Base-by-base conservation (phyloP, 768 basidiomycete genomes). In the Kwoniella dendrophila region DNA sequence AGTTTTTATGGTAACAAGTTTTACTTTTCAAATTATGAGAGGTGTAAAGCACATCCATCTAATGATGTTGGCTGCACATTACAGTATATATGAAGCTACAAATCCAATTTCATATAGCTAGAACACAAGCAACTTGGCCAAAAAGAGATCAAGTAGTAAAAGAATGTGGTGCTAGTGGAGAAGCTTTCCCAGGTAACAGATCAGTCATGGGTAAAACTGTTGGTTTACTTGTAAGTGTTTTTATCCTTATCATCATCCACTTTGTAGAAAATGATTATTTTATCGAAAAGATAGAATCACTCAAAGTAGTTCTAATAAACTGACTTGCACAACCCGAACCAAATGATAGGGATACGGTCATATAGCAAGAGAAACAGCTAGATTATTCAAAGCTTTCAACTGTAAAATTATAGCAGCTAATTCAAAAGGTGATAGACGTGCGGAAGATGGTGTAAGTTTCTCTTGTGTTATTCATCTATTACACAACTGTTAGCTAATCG, bases 351-450 rank as follows among this genome's bases (percentile, higher is more conserved):
- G 76, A 7, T 74, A 73, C 51, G 72, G 74, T 6, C 71, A 73
- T 48, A 69, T 74, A 34, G 74, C 62, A 10, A 54, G 74, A 1
- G 76, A 76, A 56, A 73, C 74, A 2, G 74, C 73, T 12, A 53
- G 76, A 12, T 27, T 78, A 34, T 47, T 74, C 44, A 53, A 73
- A 56, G 62, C 67, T 1, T 70, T 76, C 34, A 68, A 72, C 16
- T 63, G 63, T 26, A 52, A 65, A 11, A 68, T 78, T 57, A 72
- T 78, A 45, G 76, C 74, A 3, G 76, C 76, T 29, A 78, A 76
- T 53, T 68, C 74, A 30, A 55, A 53, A 30, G 76, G 76, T 1
- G 57, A 69, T 29, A 62, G 60, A 29, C 56, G 61, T 12, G 34
- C 55, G n/a, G 74, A 78, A 33, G 45, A 63, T 5, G 76, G 76